A percentile compares a stretch with the other conserved stretches of the same genome.
Evolutionary conservation across 164 flowering plant species (phyloP).

Genomic region (Stephania yunnanensis): DNA sequence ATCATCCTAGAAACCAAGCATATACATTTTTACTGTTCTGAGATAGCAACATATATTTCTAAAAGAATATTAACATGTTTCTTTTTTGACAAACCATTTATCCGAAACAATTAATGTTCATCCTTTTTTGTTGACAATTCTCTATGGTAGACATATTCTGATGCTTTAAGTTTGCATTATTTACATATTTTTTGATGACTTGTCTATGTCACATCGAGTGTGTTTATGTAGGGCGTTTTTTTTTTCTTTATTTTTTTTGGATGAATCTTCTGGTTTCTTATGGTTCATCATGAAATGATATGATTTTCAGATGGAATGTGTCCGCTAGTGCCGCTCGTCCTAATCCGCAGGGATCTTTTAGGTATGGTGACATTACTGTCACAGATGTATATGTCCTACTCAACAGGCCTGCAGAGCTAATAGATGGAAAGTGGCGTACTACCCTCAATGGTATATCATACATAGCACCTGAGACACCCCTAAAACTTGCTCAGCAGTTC

Average conservation of each 20-base stretch:
- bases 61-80: background rate
- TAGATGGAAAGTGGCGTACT: constrained; percentile 64
- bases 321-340: constrained; percentile 98
- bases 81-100: background rate
- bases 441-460: constrained; percentile 85
- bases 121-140: background rate
- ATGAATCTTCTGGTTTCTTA: background rate
- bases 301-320: constrained; percentile 65
- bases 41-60: background rate
- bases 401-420: constrained; percentile 69
- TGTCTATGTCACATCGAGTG: background rate
- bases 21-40: background rate
- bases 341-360: constrained; percentile 95
- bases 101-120: background rate
- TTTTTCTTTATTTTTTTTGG: background rate
- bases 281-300: constrained; percentile 11
- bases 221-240: constrained; percentile 5
- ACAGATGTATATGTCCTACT: constrained; percentile 75
- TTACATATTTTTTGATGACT: background rate
- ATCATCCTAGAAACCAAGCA: background rate
- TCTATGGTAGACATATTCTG: background rate
- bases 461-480: constrained; percentile 72
- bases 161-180: background rate
- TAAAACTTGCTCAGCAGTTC: constrained; percentile 76
- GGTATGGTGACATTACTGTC: constrained; percentile 75